Conservation (phyloP, 129 eudicot species). For the Pulicaria dysenterica region DNA sequence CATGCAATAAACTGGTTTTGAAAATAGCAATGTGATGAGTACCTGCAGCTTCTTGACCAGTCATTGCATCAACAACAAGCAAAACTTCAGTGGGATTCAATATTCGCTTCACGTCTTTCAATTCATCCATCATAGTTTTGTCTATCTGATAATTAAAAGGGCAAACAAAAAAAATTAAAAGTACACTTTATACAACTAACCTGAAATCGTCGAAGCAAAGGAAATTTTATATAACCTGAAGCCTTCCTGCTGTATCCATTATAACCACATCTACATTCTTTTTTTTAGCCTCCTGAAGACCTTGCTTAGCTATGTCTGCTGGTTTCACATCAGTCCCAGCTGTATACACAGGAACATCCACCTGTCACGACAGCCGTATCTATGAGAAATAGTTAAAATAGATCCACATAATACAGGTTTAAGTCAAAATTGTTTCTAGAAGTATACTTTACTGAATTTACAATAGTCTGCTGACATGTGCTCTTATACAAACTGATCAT, state of each 20-base stretch:
- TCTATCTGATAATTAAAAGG: constrained; percentile 58
- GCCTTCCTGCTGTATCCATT: constrained; percentile 99
- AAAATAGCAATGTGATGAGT: background rate
- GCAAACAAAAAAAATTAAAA: constrained; percentile 7
- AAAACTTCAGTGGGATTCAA: constrained; percentile 91
- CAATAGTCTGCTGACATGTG: background rate
- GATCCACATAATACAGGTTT: background rate
- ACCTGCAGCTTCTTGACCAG: constrained; percentile 99
- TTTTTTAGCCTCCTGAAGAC: constrained; percentile 84
- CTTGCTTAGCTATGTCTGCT: constrained; percentile 87
- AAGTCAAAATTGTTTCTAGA: no score
- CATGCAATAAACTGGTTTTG: background rate
- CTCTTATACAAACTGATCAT: no score
- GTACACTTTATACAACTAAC: background rate
- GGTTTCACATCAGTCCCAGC: constrained; percentile 90
- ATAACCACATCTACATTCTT: constrained; percentile 90
- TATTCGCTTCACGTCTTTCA: constrained; percentile 78
- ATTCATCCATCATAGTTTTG: constrained; percentile 89
- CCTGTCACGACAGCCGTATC: constrained; percentile 51
- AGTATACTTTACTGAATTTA: no score
- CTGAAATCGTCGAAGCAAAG: constrained; percentile 8
- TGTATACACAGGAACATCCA: constrained; percentile 92
- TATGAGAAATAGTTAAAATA: constrained; percentile 31
- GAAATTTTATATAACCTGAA: constrained; percentile 62
- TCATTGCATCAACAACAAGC: constrained; percentile 99